Base-by-base conservation (phyloP, 805 yeast genomes). In the Saccharomyces eubayanus region DNA sequence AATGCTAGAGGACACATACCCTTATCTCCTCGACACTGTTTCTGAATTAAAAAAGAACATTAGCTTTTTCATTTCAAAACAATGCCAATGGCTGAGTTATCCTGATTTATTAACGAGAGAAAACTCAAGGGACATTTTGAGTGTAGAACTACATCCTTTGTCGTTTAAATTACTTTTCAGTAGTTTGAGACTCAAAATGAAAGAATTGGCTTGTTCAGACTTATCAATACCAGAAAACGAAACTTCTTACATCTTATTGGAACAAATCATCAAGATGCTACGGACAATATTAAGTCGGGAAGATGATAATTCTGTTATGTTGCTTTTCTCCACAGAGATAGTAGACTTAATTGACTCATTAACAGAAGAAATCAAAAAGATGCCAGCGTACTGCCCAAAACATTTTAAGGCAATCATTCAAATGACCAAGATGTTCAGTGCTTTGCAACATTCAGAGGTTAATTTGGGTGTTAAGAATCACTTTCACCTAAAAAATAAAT, bases 111-210 rank as follows among this genome's bases (percentile, higher is more conserved):
- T 80, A 5, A 75, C 83, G 0, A 75, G 95, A 56, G 94, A 88
- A 47, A 80, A 82, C 46, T 79, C 88, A 2, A 81, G 84, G 56
- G 96, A 88, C 58, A 82, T 88, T 1, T 67, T 89, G 47, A 81
- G 86, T 12, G 71, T 77, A 30, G 91, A 85, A 54, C 68, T 84
- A 48, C 84, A 86, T 69, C 81, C 89, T 11, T 72, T 74, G 28
- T 76, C 82, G 12, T 77, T 78, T 63, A 76, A 74, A 51, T 61
- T 75, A 55, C 71, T 84, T 21, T 74, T 83, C 49, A 66, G 70
- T 6, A 77, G 77, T 53, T 62, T 85, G 43, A 72, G 67, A 49
- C 62, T 64, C 2, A 65, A 72, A 24, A 72, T 78, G 3, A 68
- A 66, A 2, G 66, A 64, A 14, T 69, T 74, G 45, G 54, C 56